Conservation (phyloP, 2,329 filamentous ascomycete species). For the Paraphaeosphaeria minitans region DNA sequence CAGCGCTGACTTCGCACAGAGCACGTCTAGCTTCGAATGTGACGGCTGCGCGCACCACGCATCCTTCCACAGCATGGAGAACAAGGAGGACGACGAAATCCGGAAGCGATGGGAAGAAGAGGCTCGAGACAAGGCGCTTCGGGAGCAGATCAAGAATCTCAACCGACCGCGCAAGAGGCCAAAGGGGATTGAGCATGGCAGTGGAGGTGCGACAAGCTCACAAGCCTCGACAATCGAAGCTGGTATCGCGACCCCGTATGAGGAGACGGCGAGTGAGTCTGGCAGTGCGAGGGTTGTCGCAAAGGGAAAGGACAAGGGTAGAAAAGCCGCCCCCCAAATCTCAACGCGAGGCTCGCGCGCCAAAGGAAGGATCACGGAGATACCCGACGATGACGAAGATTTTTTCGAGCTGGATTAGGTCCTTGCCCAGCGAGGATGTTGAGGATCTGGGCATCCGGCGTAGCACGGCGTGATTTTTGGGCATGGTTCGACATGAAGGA, state of each 20-base stretch:
- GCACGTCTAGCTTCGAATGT: slow-evolving; percentile 59
- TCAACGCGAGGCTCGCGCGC: slow-evolving; percentile 15
- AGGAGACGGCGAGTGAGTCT: slow-evolving; percentile 12
- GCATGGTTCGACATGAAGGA: not conserved
- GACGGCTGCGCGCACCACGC: slow-evolving; percentile 63
- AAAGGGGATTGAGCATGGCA: slow-evolving; percentile 31
- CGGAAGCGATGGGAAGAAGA: slow-evolving; percentile 52
- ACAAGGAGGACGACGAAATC: slow-evolving; percentile 55
- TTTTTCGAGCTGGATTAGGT: slow-evolving; percentile 35
- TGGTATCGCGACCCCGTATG: slow-evolving; percentile 15
- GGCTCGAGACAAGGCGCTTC: slow-evolving; percentile 36
- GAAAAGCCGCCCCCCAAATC: slow-evolving; percentile 10
- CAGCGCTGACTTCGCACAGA: slow-evolving; percentile 32
- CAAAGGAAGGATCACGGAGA: slow-evolving; percentile 26
- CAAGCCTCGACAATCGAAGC: slow-evolving; percentile 4
- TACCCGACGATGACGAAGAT: slow-evolving; percentile 28
- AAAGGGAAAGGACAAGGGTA: slow-evolving; percentile 15
- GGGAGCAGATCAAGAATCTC: slow-evolving; percentile 16
- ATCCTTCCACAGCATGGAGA: slow-evolving; percentile 60
- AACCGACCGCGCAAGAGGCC: slow-evolving; percentile 35
- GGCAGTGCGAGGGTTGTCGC: slow-evolving; percentile 10
- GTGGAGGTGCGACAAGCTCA: slow-evolving; percentile 1
- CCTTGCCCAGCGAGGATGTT: not conserved
- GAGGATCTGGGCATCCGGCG: not conserved
- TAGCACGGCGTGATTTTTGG: not conserved